Evolutionary conservation across 148 eudicot species (phyloP).

Genomic region (Rhododendron vialii): DNA sequence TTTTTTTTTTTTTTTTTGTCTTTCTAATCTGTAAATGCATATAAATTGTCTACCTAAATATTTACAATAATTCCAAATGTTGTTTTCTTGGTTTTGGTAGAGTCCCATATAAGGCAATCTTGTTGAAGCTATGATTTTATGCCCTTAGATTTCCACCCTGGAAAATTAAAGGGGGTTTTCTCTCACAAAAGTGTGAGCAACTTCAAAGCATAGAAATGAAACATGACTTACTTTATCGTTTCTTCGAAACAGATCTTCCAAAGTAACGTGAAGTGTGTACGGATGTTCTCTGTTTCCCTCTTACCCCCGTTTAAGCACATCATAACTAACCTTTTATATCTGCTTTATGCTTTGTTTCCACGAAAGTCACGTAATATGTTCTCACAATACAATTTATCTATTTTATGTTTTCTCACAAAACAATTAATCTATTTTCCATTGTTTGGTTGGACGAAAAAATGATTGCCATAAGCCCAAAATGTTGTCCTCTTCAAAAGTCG

Average conservation of each 20-base stretch:
- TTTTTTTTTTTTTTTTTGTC: background rate
- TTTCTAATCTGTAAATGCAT: background rate
- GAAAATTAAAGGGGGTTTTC: background rate
- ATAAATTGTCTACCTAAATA: background rate
- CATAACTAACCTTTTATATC: background rate
- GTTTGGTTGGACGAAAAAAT: background rate
- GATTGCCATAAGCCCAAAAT: background rate
- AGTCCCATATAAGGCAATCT: background rate
- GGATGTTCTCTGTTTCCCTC: background rate
- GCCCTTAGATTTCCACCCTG: background rate
- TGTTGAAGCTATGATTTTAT: background rate
- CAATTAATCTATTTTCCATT: too few species aligned
- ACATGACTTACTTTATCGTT: background rate
- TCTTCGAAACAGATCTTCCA: background rate
- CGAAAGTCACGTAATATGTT: background rate
- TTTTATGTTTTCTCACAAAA: too few species aligned
- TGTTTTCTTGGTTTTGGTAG: background rate
- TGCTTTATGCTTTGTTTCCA: background rate
- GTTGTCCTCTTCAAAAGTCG: background rate
- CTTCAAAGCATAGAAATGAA: background rate
- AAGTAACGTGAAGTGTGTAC: background rate
- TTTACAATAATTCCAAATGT: background rate
- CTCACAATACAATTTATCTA: too few species aligned
- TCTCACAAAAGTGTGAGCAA: background rate
- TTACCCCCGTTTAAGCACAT: background rate